phyloP scores from a whole-genome alignment of 768 basidiomycete species.

The Boletus pseudo-olivaceus region DNA sequence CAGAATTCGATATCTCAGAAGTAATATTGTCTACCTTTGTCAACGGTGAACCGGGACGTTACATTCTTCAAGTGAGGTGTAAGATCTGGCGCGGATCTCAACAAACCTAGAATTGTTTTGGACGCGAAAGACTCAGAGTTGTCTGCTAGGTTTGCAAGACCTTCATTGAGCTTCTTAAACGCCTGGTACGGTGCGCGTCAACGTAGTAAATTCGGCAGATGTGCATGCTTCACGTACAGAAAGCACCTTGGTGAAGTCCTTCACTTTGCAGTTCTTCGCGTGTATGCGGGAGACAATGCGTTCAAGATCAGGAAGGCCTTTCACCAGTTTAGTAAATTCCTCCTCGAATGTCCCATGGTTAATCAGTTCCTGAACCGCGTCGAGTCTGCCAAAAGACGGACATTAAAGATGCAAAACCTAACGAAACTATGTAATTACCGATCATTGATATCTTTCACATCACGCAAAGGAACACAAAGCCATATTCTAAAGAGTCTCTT shows the following conservation, averaged over 20 bases:
- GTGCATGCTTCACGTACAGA: conserved; percentile 42
- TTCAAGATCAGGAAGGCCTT: conserved; percentile 87
- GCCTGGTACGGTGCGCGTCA: conserved; percentile 42
- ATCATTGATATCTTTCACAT: conserved; percentile 81
- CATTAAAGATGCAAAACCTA: conserved; percentile 12
- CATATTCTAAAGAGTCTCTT: conserved; percentile 96
- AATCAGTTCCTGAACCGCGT: conserved; percentile 92
- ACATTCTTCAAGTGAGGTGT: conserved; percentile 67
- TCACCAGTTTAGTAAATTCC: conserved; percentile 71
- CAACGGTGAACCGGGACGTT: conserved; percentile 57
- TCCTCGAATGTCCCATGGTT: conserved; percentile 72
- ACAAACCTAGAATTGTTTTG: conserved; percentile 66
- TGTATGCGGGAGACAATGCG: conserved; percentile 94
- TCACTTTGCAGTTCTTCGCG: conserved; percentile 83
- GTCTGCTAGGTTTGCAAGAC: conserved; percentile 59
- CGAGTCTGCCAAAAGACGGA: conserved; percentile 53
- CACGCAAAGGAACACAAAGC: conserved; percentile 89
- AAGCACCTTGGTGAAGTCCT: conserved; percentile 84
- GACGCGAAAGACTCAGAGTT: conserved; percentile 73
- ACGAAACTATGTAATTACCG: conserved; percentile 46
- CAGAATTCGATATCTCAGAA: conserved; percentile 17
- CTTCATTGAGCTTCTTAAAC: conserved; percentile 70
- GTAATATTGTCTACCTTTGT: conserved; percentile 48
- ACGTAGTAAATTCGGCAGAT: neutral
- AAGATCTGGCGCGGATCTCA: conserved; percentile 82